phyloP scores from a whole-genome alignment of 495 filamentous ascomycete genomes.

The Neurospora sp. region DNA sequence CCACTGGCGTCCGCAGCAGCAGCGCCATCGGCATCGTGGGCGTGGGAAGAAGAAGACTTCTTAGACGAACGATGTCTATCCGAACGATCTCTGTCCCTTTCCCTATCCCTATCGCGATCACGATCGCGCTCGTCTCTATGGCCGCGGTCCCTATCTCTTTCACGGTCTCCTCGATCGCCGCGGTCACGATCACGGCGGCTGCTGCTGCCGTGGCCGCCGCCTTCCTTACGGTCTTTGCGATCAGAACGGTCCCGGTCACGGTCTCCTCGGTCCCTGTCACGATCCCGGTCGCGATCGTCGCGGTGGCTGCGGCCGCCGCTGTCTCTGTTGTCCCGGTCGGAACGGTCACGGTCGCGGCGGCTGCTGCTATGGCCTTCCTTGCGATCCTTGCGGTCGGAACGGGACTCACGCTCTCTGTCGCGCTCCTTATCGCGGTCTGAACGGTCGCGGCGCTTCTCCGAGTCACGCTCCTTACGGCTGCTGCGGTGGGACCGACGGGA shows the following conservation, averaged over 20 bases:
- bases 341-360: conserved; percentile 30
- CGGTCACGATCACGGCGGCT: conserved; percentile 30
- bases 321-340: conserved; percentile 37
- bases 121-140: conserved; percentile 39
- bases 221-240: conserved; percentile 19
- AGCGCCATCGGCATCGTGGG: conserved; percentile 24
- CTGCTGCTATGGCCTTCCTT: conserved; percentile 24
- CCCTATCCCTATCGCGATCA: conserved; percentile 28
- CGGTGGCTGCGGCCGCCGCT: conserved; percentile 33
- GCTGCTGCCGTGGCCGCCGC: conserved; percentile 23
- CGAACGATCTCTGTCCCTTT: conserved; percentile 23
- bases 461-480: conserved; percentile 35
- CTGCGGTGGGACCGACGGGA: conserved; percentile 43
- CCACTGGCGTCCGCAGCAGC: conserved; percentile 1
- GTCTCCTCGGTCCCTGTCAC: conserved; percentile 31
- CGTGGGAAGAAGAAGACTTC: conserved; percentile 29
- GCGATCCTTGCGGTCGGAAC: conserved; percentile 22
- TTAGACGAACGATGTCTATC: conserved; percentile 23
- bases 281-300: conserved; percentile 37
- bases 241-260: conserved; percentile 10
- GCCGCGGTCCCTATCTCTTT: conserved; percentile 34
- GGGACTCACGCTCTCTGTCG: conserved; percentile 25
- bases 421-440: conserved; percentile 27
- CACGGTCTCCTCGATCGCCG: conserved; percentile 36
- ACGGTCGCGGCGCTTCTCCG: conserved; percentile 32